Base-by-base conservation (phyloP, 2,329 filamentous ascomycete species). In the Diaporthe citriasiana region DNA sequence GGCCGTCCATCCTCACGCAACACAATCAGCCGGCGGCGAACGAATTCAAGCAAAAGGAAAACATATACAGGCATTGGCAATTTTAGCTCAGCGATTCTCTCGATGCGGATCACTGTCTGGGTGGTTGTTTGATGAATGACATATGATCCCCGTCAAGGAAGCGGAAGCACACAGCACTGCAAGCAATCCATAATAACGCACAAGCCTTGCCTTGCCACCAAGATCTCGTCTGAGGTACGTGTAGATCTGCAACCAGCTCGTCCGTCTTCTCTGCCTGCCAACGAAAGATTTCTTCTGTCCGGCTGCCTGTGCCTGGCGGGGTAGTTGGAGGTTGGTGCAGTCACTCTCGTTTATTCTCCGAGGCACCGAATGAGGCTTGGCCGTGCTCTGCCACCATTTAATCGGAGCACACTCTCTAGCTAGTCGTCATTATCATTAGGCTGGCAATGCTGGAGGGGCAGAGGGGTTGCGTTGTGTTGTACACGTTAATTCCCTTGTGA, bases 141-240 rank as follows among this genome's bases (percentile, higher is more conserved):
- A 66, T 47, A 68, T 68, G 63, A 53, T 68, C 63, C 47, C 63
- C 63, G 40, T 47, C 63, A 51, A 51, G 45, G 63, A 66, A 51
- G 63, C 42, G n/a, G n/a, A n/a, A n/a, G n/a, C 63, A 53, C 45
- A 51, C 45, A 38, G 47, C 63, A 25, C 22, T 12, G 42, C 33
- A 22, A n/a, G 45, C 45, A n/a, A 50, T 12, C 45, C 25, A 38
- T 8, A 53, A 40, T 30, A 70, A 38, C 69, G 38, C 45, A 51
- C 60, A 63, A 53, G 70, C 56, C 33, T 55, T n/a, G 56, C 25
- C 25, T 55, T 30, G 56, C 25, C 35, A 63, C 56, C 70, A 40
- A 53, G 56, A 63, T 42, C 33, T 71, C 56, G 15, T 42, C 70
- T 53, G 50, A 60, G 40, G 57, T 63, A 51, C n/a, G n/a, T 51